Percentiles rank a stretch among this genome's conserved stretches.
Conservation (phyloP, 2,329 filamentous ascomycete species). For the Hymenoscyphus albidus region DNA sequence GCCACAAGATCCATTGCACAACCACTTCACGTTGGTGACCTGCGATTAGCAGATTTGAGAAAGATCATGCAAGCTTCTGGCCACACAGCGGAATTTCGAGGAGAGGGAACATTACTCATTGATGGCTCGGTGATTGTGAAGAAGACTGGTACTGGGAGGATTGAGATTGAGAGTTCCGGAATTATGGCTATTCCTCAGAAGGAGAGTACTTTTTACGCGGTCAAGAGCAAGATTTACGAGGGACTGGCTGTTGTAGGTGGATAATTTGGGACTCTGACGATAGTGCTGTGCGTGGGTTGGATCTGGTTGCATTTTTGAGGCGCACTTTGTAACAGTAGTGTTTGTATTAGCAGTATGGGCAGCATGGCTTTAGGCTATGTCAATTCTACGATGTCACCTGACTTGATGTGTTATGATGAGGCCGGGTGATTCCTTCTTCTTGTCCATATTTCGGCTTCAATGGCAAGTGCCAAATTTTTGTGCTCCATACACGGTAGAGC, state of each 20-base stretch:
- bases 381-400: not conserved
- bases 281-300: not conserved
- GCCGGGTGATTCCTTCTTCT: not conserved
- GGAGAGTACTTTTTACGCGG: conserved; percentile 74
- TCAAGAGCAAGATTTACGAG: conserved; percentile 89
- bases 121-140: conserved; percentile 84
- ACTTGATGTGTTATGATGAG: not conserved
- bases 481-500: not conserved
- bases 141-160: conserved; percentile 80
- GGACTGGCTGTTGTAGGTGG: conserved; percentile 80
- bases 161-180: conserved; percentile 80
- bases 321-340: conserved; percentile 18
- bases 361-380: not conserved
- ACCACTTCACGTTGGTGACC: conserved; percentile 89
- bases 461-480: not conserved
- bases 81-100: conserved; percentile 86
- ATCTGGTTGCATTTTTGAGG: conserved; percentile 7
- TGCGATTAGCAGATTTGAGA: conserved; percentile 82
- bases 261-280: not conserved
- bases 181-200: conserved; percentile 45
- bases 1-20: conserved; percentile 74
- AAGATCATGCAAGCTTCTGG: conserved; percentile 77
- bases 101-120: conserved; percentile 86
- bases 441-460: not conserved
- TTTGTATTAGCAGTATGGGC: not conserved